Evolutionary conservation across 345 rosid genomes (phyloP).

Genomic region (Nasturtium officinale): DNA sequence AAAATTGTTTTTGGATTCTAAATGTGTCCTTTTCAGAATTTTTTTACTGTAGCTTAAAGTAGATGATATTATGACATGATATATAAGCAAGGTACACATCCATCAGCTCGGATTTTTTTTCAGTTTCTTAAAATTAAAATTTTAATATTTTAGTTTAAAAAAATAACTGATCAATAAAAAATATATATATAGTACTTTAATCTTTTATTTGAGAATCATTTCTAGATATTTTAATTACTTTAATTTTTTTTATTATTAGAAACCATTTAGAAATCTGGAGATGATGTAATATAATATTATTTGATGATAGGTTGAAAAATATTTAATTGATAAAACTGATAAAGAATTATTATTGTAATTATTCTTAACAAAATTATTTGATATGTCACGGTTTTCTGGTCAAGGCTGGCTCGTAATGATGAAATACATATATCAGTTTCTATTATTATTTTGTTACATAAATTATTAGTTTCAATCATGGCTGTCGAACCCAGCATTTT

Average conservation of each 20-base stretch:
- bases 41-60: conserved; percentile 22
- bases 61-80: conserved; percentile 15
- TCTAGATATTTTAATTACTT: too few species aligned
- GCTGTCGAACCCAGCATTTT: conserved; percentile 8
- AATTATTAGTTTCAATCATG: conserved; percentile 5
- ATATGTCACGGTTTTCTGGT: not conserved
- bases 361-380: conserved; percentile 21
- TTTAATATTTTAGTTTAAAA: too few species aligned
- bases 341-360: not conserved
- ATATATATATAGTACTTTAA: too few species aligned
- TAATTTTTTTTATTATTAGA: too few species aligned
- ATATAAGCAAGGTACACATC: not conserved
- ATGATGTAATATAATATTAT: conserved; percentile 4
- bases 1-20: conserved; percentile 10
- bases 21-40: conserved; percentile 12
- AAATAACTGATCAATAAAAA: too few species aligned
- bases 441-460: not conserved
- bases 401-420: conserved; percentile 11
- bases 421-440: not conserved
- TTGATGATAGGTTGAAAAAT: conserved; percentile 21
- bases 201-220: too few species aligned
- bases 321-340: conserved; percentile 3
- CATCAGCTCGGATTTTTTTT: too few species aligned
- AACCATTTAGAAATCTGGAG: too few species aligned
- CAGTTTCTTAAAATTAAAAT: too few species aligned